A percentile compares a stretch with the other conserved stretches of the same genome.
Evolutionary conservation across 73 alveolate species (phyloP).

Genomic region (Stentor roeselii): DNA sequence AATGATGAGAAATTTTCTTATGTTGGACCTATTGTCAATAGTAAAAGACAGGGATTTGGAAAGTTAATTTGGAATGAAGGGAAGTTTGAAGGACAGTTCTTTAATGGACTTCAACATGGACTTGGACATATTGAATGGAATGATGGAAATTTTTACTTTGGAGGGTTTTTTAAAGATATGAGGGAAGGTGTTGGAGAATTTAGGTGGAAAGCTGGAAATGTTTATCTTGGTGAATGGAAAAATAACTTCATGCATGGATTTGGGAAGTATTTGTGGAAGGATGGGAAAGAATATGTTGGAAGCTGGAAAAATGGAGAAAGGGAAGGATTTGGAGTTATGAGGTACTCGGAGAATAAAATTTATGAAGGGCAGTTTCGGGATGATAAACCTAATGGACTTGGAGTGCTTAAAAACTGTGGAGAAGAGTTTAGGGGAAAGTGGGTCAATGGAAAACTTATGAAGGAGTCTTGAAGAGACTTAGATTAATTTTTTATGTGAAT

Average conservation of each 20-base stretch:
- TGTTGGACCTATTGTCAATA: not conserved
- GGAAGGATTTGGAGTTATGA: constrained; percentile 26
- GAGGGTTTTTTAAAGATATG: constrained; percentile 56
- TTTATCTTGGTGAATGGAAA: constrained; percentile 30
- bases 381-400: constrained; percentile 1
- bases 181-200: constrained; percentile 67
- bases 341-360: not conserved
- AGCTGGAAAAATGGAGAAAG: constrained; percentile 14
- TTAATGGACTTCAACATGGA: constrained; percentile 41
- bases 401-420: not conserved
- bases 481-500: no score
- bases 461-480: not conserved
- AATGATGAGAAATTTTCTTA: not conserved
- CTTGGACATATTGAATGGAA: constrained; percentile 61
- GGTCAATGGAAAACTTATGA: not conserved
- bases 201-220: constrained; percentile 60
- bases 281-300: constrained; percentile 29
- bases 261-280: constrained; percentile 26
- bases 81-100: not conserved
- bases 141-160: constrained; percentile 71
- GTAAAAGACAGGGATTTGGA: not conserved
- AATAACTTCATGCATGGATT: constrained; percentile 28
- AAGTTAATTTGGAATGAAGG: not conserved
- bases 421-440: constrained; percentile 2
- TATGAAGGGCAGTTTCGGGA: not conserved